phyloP scores from a whole-genome alignment of 2,329 filamentous ascomycete species.

The Pestalotiopsis sp. region DNA sequence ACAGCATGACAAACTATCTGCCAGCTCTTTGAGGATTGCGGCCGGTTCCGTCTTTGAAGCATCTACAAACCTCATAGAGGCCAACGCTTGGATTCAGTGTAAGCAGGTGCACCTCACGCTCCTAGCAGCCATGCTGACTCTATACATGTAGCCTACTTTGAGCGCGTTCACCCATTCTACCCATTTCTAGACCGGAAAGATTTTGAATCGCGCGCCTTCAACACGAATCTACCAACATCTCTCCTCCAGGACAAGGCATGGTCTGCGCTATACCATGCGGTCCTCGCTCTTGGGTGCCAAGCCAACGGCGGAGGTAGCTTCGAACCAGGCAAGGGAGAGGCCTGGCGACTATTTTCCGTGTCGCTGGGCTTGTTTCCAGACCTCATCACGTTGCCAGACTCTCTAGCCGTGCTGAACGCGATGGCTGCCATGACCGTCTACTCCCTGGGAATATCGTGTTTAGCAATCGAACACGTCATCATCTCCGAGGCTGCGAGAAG shows the following conservation, averaged over 20 bases:
- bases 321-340: constrained; percentile 38
- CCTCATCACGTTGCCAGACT: constrained; percentile 31
- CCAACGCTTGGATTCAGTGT: constrained; percentile 8
- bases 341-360: constrained; percentile 41
- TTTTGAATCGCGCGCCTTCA: constrained; percentile 36
- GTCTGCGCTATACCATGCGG: constrained; percentile 39
- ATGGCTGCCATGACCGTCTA: constrained; percentile 34
- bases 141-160: constrained; percentile 34
- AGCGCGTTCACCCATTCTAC: constrained; percentile 39
- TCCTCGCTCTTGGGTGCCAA: constrained; percentile 40
- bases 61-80: constrained; percentile 1
- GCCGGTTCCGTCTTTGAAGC: not conserved
- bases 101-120: constrained; percentile 7
- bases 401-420: constrained; percentile 31
- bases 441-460: constrained; percentile 27
- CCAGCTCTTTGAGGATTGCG: constrained; percentile 11
- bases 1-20: constrained; percentile 5
- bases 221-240: constrained; percentile 25
- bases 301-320: constrained; percentile 37
- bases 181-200: constrained; percentile 39
- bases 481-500: constrained; percentile 32
- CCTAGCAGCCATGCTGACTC: not conserved
- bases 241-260: constrained; percentile 33
- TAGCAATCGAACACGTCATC: constrained; percentile 34
- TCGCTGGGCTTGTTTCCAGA: constrained; percentile 39